Evolutionary conservation across 331 rosid genomes (phyloP), one percentile per base, ranked within the genome.

Genomic region (Rosa hybrid): DNA sequence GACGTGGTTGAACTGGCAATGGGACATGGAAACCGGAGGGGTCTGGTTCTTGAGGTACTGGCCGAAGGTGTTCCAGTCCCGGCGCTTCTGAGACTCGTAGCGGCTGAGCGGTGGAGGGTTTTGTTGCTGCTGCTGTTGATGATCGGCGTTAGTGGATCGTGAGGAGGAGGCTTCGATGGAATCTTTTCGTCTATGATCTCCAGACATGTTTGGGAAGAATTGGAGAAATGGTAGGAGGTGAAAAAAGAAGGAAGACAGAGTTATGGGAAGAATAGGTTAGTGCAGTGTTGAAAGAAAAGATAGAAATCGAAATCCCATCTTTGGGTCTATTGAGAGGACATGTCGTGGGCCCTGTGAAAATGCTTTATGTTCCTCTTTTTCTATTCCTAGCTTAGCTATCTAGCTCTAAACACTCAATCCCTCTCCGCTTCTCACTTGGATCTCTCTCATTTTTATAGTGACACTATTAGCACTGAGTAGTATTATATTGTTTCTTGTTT

Each of bases 11-110:
- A 85, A 89, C 87, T 87, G 92, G 86, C 98, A 94, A 73, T 89
- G 90, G 0, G 94, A 84, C 34, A 94, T 77, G 0, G 94, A 75
- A 25, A 94, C 92, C 0, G 97, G 88, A 0, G 97, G 97, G 16
- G 88, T 74, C 56, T 89, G 96, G 59, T 90, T 94, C 83, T 84
- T 92, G 50, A 94, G 48, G 86, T 94, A 94, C 68, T 91, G 98
- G 0, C 98, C 95, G 1, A 91, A 94, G 3, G 98, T 90, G 89
- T 94, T 94, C 98, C 98, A 94, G 81, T 94, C 98, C 14, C 98
- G 85, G 68, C 93, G 81, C 44, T 94, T 94, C 65, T 94, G 98
- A 0, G 98, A 94, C 51, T 94, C 98, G 72, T 94, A 91, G 13
- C 98, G 88, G 90, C 98, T 94, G 89, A 10, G 84, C 84, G 16